A percentile compares a stretch with the other conserved stretches of the same genome.
Conservation (phyloP, 768 basidiomycete species). For the Suillus spraguei region DNA sequence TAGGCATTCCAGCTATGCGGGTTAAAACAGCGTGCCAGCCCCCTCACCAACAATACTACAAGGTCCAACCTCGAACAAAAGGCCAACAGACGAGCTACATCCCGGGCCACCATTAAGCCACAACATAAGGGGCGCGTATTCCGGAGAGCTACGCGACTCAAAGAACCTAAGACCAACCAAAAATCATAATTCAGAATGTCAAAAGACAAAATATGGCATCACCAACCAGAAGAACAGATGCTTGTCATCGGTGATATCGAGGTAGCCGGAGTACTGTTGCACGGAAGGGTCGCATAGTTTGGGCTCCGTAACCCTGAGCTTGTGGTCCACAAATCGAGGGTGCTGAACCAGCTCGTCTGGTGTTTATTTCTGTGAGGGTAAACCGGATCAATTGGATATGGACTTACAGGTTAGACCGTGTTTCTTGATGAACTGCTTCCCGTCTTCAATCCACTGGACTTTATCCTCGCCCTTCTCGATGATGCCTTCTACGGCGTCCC, state of each 20-base stretch:
- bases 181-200: background rate
- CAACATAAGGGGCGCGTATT: slow-evolving; percentile 78
- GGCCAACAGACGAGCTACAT: slow-evolving; percentile 76
- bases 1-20: slow-evolving; percentile 83
- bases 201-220: slow-evolving; percentile 2
- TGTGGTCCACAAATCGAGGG: too few species aligned
- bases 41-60: slow-evolving; percentile 73
- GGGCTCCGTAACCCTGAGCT: too few species aligned
- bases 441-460: slow-evolving; percentile 62
- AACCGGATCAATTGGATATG: background rate
- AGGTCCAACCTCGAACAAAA: slow-evolving; percentile 91
- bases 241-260: slow-evolving; percentile 77
- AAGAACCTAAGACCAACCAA: slow-evolving; percentile 67
- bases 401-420: slow-evolving; percentile 71
- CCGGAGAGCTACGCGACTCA: slow-evolving; percentile 75
- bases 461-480: too few species aligned
- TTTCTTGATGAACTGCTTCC: slow-evolving; percentile 68
- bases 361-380: slow-evolving; percentile 11
- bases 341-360: too few species aligned
- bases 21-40: slow-evolving; percentile 69
- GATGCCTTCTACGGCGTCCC: too few species aligned
- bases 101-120: slow-evolving; percentile 90
- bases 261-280: slow-evolving; percentile 86
- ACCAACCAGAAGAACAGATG: slow-evolving; percentile 88
- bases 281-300: too few species aligned